Conservation (phyloP, 257 asterid species). For the Ballota nigra region DNA sequence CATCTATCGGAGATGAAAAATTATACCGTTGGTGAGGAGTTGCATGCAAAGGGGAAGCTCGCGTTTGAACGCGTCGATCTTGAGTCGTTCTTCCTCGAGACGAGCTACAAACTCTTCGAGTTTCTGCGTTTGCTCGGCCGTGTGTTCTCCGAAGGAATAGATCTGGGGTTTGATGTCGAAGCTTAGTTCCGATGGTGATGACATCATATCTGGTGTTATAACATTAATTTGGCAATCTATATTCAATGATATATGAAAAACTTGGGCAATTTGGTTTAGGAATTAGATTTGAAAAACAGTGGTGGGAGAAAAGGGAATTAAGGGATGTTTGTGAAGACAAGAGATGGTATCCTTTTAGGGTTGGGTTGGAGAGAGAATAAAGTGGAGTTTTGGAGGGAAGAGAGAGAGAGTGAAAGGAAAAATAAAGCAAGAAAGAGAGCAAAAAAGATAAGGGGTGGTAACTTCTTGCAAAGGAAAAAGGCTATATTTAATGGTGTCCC, state of each 20-base stretch:
- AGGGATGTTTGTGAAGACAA: slow-evolving; percentile 56
- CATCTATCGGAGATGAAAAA: neutral
- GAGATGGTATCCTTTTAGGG: slow-evolving; percentile 38
- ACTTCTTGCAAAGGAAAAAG: slow-evolving; percentile 78
- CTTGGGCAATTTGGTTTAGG: neutral
- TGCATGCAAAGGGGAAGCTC: slow-evolving; percentile 99
- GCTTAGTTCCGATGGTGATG: slow-evolving; percentile 67
- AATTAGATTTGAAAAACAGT: slow-evolving; percentile 30
- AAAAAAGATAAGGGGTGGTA: slow-evolving; percentile 53
- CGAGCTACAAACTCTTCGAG: slow-evolving; percentile 74
- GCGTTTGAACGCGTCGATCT: slow-evolving; percentile 96
- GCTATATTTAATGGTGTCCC: slow-evolving; percentile 43
- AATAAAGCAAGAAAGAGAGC: slow-evolving; percentile 31
- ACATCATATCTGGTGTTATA: slow-evolving; percentile 45
- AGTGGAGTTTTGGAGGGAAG: slow-evolving; percentile 59
- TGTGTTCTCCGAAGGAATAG: slow-evolving; percentile 58
- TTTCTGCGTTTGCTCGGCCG: slow-evolving; percentile 45
- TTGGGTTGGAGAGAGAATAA: slow-evolving; percentile 61
- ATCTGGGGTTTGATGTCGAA: slow-evolving; percentile 76
- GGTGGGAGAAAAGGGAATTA: slow-evolving; percentile 39
- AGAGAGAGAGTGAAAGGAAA: slow-evolving; percentile 24
- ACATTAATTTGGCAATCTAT: slow-evolving; percentile 15
- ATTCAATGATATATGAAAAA: slow-evolving; percentile 1
- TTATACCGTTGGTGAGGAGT: slow-evolving; percentile 78
- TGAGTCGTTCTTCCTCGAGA: slow-evolving; percentile 87